Percentiles rank a stretch among this genome's conserved stretches.
Conservation (phyloP, 257 asterid genomes). For the Jaltomata sinuosa region DNA sequence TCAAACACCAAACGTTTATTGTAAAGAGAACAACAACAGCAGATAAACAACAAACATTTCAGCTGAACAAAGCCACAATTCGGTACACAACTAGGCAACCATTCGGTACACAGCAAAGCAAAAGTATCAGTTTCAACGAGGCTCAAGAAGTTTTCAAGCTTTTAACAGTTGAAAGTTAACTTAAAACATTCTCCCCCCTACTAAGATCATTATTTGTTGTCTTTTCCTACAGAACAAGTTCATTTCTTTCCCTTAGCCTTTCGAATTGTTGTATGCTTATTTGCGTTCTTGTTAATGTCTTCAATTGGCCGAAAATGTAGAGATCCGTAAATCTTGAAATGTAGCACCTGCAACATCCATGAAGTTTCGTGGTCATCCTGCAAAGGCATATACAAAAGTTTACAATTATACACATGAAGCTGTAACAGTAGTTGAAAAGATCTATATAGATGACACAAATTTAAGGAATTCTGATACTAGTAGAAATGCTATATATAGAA, state of each 20-base stretch:
- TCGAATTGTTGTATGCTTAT: background rate
- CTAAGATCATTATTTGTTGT: background rate
- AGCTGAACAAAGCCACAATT: background rate
- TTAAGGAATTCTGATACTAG: background rate
- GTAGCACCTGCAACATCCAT: background rate
- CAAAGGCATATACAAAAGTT: background rate
- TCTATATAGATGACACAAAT: too few relatives aligned
- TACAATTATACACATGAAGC: too few relatives aligned
- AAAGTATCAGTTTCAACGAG: background rate
- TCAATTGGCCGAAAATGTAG: background rate
- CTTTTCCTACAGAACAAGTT: background rate
- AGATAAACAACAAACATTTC: too few relatives aligned
- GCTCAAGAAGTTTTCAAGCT: too few relatives aligned
- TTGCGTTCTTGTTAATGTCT: background rate
- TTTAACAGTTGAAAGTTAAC: background rate
- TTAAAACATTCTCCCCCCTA: background rate
- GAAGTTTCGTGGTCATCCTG: background rate
- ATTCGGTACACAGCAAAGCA: background rate
- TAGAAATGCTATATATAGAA: too few relatives aligned
- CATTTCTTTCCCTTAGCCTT: background rate
- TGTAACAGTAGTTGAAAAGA: background rate
- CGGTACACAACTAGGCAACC: too few relatives aligned
- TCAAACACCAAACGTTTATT: too few relatives aligned
- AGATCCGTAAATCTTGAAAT: background rate
- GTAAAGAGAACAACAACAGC: too few relatives aligned